Evolutionary conservation across 2,329 filamentous ascomycete genomes (phyloP).

Genomic region (Penicillium vulpinum): DNA sequence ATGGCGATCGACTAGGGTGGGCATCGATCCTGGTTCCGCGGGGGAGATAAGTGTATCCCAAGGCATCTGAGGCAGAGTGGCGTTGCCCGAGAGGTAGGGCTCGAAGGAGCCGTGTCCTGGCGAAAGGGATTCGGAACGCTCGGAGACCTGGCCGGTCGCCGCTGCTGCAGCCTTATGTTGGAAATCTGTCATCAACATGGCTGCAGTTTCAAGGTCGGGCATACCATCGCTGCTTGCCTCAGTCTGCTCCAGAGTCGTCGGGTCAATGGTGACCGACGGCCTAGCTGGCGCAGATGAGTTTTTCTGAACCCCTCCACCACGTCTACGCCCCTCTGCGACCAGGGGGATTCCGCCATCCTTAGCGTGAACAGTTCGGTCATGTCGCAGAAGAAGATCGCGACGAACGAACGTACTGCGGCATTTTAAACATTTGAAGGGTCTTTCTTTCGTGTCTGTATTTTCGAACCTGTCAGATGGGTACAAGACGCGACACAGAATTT

Average conservation of each 20-base stretch:
- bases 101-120: slow-evolving; percentile 68
- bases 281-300: slow-evolving; percentile 62
- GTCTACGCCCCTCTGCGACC: slow-evolving; percentile 88
- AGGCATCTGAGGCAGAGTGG: slow-evolving; percentile 80
- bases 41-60: slow-evolving; percentile 87
- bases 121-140: slow-evolving; percentile 64
- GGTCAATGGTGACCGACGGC: slow-evolving; percentile 76
- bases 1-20: slow-evolving; percentile 67
- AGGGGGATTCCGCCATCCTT: slow-evolving; percentile 95
- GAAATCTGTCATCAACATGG: slow-evolving; percentile 97
- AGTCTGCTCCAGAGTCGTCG: slow-evolving; percentile 85
- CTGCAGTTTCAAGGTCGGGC: slow-evolving; percentile 94
- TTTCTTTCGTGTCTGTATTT: slow-evolving; percentile 86
- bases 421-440: slow-evolving; percentile 98
- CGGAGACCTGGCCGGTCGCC: slow-evolving; percentile 50
- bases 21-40: slow-evolving; percentile 60
- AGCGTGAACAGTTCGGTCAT: slow-evolving; percentile 97
- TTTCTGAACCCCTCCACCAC: slow-evolving; percentile 45
- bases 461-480: not conserved
- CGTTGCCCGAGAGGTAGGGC: slow-evolving; percentile 73
- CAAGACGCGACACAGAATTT: not conserved
- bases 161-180: slow-evolving; percentile 89
- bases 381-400: slow-evolving; percentile 90
- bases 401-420: slow-evolving; percentile 98
- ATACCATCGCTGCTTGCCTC: slow-evolving; percentile 86